Evolutionary conservation across 2,329 filamentous ascomycete genomes (phyloP), one percentile per base, ranked within the genome.

Genomic region (Cladorrhinum sp.): DNA sequence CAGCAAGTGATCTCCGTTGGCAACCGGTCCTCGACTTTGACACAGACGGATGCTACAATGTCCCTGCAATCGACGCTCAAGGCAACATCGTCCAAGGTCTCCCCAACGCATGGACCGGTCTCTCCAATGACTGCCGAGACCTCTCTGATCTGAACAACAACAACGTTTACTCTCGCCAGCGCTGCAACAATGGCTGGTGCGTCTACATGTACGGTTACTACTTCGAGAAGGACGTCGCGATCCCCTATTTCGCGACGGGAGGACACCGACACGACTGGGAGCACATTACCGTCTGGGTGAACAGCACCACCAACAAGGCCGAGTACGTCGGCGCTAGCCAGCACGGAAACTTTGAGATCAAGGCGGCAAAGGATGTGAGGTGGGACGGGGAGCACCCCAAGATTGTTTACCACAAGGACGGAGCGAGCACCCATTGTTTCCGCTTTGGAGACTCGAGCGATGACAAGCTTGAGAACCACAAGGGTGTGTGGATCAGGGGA

Each of bases 151-250:
- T 71, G 3, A 50, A 68, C 62, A 70, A 68, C 65, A 70, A 69
- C 64, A 72, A 80, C 64, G 75, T 78, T 49, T 79, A 79, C 69
- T 70, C 72, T 2, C 76, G 77, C 3, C 68, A 71, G 63, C 73
- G 74, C 3, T 79, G 78, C 71, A 79, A 79, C 65, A 73, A 73
- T 65, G 73, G 73, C 60, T 79, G 76, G 76, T 80, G 77, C 68
- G 72, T 73, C 14, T 73, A 76, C 67, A 50, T 79, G 26, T 79
- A 79, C 67, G 76, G 73, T 62, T 79, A 79, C 69, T 80, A 78
- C 69, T 79, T 79, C 58, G 77, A 79, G 63, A 79, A 79, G 70
- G 77, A 79, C 68, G 72, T 75, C 2, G 69, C 71, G 16, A 64
- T 67, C 20, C 36, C 62, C 28, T 46, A 67, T 53, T 66, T 72